These are phyloP conservation scores for Lipomyces spencermartinsiae DNA, from an alignment of 805 yeast species.

Conservation along the genomic window DNA sequence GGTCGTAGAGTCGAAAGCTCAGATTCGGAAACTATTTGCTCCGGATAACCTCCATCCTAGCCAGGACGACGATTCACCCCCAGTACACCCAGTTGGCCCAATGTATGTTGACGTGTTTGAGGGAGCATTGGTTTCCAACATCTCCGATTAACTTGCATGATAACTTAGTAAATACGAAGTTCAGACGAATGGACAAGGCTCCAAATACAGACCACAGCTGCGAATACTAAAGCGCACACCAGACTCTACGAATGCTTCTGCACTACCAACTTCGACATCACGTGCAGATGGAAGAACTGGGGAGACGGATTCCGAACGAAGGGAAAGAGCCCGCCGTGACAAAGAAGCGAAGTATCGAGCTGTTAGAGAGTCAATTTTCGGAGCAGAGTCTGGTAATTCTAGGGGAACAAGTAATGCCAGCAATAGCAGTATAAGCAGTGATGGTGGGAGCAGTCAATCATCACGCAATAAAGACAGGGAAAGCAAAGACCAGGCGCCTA, in stretches of 20 bases:
- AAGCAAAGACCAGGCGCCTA: not conserved
- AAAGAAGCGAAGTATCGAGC: conserved; percentile 33
- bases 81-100: not conserved
- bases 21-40: conserved; percentile 23
- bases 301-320: conserved; percentile 27
- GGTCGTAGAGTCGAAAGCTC: conserved; percentile 18
- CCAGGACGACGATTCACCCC: not conserved
- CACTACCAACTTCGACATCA: not conserved
- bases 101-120: not conserved
- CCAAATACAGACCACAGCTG: conserved; percentile 33
- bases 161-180: conserved; percentile 25
- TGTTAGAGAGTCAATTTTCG: conserved; percentile 33
- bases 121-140: not conserved
- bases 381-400: conserved; percentile 9
- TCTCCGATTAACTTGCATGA: not conserved
- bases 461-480: not conserved
- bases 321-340: conserved; percentile 27
- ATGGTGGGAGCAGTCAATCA: not conserved
- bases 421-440: not conserved
- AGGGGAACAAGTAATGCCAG: not conserved
- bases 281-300: conserved; percentile 18
- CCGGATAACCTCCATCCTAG: not conserved
- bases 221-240: conserved; percentile 35
- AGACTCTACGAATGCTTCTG: not conserved
- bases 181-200: conserved; percentile 21